Conservation (phyloP, 2,329 filamentous ascomycete species). For the Penicillium sp. region DNA sequence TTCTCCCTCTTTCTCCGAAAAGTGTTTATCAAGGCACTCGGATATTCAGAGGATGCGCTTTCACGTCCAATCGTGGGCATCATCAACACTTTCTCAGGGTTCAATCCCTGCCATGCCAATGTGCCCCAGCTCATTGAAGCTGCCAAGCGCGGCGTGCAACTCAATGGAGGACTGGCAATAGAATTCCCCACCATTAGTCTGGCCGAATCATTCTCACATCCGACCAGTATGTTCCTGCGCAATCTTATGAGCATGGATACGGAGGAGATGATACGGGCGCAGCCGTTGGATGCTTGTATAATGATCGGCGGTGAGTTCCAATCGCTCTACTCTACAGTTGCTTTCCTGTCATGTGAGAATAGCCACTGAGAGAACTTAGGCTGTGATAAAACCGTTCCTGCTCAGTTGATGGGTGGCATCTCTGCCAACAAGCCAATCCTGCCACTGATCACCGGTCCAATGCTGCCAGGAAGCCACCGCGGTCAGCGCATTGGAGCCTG, state of each 20-base stretch:
- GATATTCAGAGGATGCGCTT: conserved; percentile 63
- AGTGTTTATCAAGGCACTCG: conserved; percentile 67
- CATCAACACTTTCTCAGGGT: conserved; percentile 62
- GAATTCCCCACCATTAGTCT: conserved; percentile 68
- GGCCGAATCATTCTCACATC: conserved; percentile 59
- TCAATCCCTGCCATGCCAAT: conserved; percentile 68
- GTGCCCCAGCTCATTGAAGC: conserved; percentile 63
- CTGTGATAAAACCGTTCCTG: conserved; percentile 66
- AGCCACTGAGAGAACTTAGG: conserved; percentile 37
- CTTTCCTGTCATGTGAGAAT: not conserved
- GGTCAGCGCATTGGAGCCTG: conserved; percentile 61
- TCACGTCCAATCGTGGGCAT: conserved; percentile 64
- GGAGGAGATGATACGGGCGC: conserved; percentile 66
- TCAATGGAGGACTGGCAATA: conserved; percentile 58
- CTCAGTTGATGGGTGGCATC: conserved; percentile 66
- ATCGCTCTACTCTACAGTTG: not conserved
- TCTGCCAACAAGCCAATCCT: conserved; percentile 65
- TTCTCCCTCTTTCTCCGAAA: conserved; percentile 68
- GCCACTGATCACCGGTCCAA: conserved; percentile 61
- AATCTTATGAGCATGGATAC: conserved; percentile 75
- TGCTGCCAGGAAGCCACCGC: conserved; percentile 62
- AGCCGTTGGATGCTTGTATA: conserved; percentile 60
- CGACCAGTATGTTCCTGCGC: conserved; percentile 65
- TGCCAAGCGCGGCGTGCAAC: conserved; percentile 58
- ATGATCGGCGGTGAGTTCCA: conserved; percentile 53